Percentiles rank a stretch among this genome's conserved stretches.
These are phyloP conservation scores for Aphanomyces stellatus DNA, from an alignment of 352 stramenopile genomes.

Conservation along the genomic window DNA sequence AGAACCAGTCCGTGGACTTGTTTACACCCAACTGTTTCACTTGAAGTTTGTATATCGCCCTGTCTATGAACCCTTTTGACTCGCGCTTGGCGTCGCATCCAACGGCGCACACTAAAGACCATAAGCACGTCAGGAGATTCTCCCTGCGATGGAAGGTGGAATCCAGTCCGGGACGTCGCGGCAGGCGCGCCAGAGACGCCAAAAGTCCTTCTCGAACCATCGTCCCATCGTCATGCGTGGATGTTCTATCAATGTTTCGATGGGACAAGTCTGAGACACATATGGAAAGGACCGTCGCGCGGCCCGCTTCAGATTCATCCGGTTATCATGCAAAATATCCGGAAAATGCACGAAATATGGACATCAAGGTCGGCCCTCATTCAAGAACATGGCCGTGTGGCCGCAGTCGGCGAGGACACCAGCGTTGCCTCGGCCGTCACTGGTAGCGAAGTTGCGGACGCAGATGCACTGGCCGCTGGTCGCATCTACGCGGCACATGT, in stretches of 20 bases:
- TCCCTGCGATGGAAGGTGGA: too few species aligned
- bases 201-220: too few species aligned
- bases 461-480: conserved; percentile 56
- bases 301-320: background rate
- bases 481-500: conserved; percentile 53
- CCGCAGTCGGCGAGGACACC: conserved; percentile 55
- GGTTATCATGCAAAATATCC: too few species aligned
- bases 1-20: background rate
- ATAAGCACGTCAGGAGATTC: too few species aligned
- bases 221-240: background rate
- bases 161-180: too few species aligned
- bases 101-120: too few species aligned
- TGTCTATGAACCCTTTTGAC: too few species aligned
- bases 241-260: background rate
- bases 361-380: conserved; percentile 39
- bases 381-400: conserved; percentile 51
- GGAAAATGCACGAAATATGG: background rate
- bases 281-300: background rate
- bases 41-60: background rate
- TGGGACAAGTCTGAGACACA: background rate
- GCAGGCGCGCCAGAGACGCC: too few species aligned
- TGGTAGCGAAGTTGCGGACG: conserved; percentile 44
- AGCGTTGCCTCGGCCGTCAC: conserved; percentile 39
- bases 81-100: too few species aligned
- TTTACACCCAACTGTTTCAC: background rate